Evolutionary conservation across 1,284 basidiomycete species (phyloP), one percentile per base, ranked within the genome.

Genomic region (Pseudozyma sp.): DNA sequence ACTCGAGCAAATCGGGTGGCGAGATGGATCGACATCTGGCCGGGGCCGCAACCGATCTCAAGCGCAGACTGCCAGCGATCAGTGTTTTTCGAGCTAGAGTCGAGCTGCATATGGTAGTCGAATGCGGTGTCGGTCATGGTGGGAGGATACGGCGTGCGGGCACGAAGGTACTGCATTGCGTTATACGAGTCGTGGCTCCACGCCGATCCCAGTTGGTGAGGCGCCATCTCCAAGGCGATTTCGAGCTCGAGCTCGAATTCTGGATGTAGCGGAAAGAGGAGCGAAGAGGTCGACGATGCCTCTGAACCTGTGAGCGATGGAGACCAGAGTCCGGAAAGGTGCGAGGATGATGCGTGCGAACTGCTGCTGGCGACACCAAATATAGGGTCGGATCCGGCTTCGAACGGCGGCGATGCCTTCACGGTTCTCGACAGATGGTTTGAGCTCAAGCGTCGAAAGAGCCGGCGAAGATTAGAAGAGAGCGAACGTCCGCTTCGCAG

Each of bases 21-120:
- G 5, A 75, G 43, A 42, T 75, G 71, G 16, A 75, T 52, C 51
- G 71, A 61, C 71, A 75, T 63, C 42, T 75, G 71, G 0, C 71
- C 71, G 2, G 71, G 71, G 7, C 71, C 71, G 33, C 71, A 75
- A 14, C 71, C 71, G 16, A 75, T 55, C n/a, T 75, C 71, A 8
- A 75, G 53, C 0, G 67, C 71, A 17, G 52, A 60, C 34, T 62
- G 54, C 71, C 71, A 75, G 19, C 62, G 57, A 42, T 56, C 58
- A 3, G 14, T 8, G 10, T 10, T 24, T n/a, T 30, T 49, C 17
- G 34, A 19, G 9, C 40, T 54, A 45, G 40, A 11, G 9, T 64
- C 65, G 9, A 43, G 50, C 34, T 66, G 59, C 2, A 34, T 57
- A 37, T 75, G 71, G 29, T 69, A 75, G 54, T 69, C 67, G 34